phyloP scores from a whole-genome alignment of 345 rosid species.

The Pistacia vera region DNA sequence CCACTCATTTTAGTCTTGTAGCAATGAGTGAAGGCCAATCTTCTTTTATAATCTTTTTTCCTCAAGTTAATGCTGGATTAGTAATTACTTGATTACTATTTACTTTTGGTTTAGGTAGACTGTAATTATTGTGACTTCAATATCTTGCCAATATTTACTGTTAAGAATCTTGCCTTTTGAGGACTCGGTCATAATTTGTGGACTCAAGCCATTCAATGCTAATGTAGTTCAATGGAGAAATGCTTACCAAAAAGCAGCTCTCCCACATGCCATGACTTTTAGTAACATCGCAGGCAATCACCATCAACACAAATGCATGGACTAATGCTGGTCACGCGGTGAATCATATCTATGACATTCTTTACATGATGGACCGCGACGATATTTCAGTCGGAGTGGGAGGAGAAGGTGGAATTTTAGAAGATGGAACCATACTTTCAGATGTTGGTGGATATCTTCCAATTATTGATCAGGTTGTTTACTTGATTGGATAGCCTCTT shows the following conservation, averaged over 20 bases:
- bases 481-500: neutral
- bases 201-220: neutral
- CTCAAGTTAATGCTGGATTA: too few species aligned
- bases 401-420: constrained; percentile 83
- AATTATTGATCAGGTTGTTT: constrained; percentile 70
- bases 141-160: neutral
- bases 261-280: neutral
- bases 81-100: neutral
- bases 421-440: constrained; percentile 63
- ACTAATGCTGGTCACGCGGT: constrained; percentile 86
- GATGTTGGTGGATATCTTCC: constrained; percentile 96
- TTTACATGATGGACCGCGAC: constrained; percentile 92
- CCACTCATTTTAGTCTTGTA: neutral
- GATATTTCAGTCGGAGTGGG: constrained; percentile 85
- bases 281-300: constrained; percentile 54
- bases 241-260: neutral
- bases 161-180: constrained; percentile 3
- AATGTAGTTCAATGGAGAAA: neutral
- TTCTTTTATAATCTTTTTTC: too few species aligned
- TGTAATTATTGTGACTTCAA: neutral
- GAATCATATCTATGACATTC: constrained; percentile 83
- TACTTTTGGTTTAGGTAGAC: neutral
- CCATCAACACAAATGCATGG: constrained; percentile 79
- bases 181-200: neutral
- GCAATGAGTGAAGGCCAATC: neutral